phyloP scores from a whole-genome alignment of 192 early-diverging fungal genomes.

The Linderina pennispora region DNA sequence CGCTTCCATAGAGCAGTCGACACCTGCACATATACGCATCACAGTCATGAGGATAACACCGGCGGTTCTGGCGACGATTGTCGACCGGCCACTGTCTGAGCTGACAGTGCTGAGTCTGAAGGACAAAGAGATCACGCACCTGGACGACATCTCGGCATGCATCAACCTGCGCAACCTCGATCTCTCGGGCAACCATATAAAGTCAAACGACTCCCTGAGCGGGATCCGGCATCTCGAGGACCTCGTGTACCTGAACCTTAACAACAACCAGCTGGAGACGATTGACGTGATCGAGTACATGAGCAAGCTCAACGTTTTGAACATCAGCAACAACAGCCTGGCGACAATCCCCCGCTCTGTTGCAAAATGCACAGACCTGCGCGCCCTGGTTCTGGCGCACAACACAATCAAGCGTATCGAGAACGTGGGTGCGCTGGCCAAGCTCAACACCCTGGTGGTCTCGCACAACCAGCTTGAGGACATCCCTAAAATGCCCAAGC shows the following conservation, averaged over 20 bases:
- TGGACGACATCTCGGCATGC: conserved; percentile 66
- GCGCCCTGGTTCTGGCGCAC: conserved; percentile 75
- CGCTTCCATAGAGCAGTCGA: too few species aligned
- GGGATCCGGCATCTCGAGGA: conserved; percentile 46
- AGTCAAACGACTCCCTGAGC: conserved; percentile 49
- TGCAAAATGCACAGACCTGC: conserved; percentile 52
- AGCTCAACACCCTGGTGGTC: conserved; percentile 73
- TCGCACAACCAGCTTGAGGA: conserved; percentile 69
- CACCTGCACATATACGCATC: too few species aligned
- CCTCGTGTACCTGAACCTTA: conserved; percentile 58
- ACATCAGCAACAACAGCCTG: conserved; percentile 63
- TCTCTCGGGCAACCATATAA: conserved; percentile 58
- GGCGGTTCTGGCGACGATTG: conserved; percentile 9
- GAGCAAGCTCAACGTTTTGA: conserved; percentile 49
- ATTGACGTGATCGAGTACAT: conserved; percentile 7
- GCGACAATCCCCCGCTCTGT: conserved; percentile 55
- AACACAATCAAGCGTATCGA: conserved; percentile 66
- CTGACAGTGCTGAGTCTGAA: conserved; percentile 50
- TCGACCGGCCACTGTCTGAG: conserved; percentile 14
- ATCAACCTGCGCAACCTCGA: conserved; percentile 50
- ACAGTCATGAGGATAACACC: conserved; percentile 31
- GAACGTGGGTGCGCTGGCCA: conserved; percentile 48
- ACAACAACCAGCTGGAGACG: conserved; percentile 52
- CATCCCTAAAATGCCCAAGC: conserved; percentile 49
- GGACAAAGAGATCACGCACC: conserved; percentile 53